Evolutionary conservation across 192 early-diverging fungal genomes (phyloP).

Genomic region (Backusella sp.): DNA sequence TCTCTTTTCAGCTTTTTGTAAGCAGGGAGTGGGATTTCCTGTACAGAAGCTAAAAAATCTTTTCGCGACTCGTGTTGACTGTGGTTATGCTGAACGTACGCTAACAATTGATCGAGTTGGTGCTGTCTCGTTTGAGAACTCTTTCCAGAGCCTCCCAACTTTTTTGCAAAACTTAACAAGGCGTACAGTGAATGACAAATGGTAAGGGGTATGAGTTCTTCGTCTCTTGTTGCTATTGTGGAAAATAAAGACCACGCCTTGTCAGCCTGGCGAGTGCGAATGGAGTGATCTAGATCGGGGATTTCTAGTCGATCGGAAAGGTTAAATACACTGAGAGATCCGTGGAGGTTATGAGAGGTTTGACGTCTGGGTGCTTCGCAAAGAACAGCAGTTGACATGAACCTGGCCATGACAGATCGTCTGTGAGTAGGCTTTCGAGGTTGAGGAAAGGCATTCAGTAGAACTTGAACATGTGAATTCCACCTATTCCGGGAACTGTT

Average conservation of each 20-base stretch:
- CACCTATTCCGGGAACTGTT: not conserved
- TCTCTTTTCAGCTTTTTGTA: slow-evolving; percentile 20
- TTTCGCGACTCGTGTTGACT: not conserved
- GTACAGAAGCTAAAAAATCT: slow-evolving; percentile 5
- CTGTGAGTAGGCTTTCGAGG: not conserved
- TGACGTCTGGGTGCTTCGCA: not conserved
- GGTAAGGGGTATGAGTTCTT: slow-evolving; percentile 13
- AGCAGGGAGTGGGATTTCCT: slow-evolving; percentile 12
- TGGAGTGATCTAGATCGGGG: slow-evolving; percentile 9
- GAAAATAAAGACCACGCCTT: slow-evolving; percentile 22
- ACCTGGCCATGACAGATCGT: not conserved
- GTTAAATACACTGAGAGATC: slow-evolving; percentile 10
- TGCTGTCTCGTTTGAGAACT: not conserved
- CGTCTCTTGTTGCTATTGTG: slow-evolving; percentile 7
- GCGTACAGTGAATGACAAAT: slow-evolving; percentile 18
- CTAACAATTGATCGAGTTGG: slow-evolving; percentile 20
- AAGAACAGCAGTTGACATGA: slow-evolving; percentile 1
- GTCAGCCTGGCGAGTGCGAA: slow-evolving; percentile 18
- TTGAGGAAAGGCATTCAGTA: slow-evolving; percentile 7
- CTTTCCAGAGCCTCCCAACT: not conserved
- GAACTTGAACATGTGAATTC: slow-evolving; percentile 10
- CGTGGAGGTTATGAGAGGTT: not conserved
- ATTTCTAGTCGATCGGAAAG: not conserved
- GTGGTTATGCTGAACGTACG: slow-evolving; percentile 9
- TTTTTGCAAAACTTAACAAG: slow-evolving; percentile 9